Evolutionary conservation across 2,329 filamentous ascomycete species (phyloP).

Genomic region (Pestalotiopsis fici): DNA sequence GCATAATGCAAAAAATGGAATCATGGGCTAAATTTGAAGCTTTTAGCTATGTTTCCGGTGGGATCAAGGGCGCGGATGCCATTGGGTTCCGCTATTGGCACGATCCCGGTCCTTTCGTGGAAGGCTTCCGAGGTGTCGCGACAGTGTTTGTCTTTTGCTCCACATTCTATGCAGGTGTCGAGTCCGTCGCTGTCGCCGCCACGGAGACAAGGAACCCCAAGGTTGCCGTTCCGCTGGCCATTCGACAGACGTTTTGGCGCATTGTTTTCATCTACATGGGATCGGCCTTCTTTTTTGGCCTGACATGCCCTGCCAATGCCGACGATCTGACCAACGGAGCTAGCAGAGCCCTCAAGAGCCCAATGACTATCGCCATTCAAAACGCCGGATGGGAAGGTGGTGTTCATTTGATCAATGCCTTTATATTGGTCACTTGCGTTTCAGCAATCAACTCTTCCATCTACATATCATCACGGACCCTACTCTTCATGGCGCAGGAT

Average conservation of each 20-base stretch:
- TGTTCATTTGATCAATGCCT: conserved; percentile 76
- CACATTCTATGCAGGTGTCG: conserved; percentile 69
- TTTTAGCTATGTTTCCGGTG: conserved; percentile 63
- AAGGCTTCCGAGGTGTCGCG: conserved; percentile 68
- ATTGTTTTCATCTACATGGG: conserved; percentile 69
- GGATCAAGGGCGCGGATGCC: conserved; percentile 59
- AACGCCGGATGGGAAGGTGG: conserved; percentile 74
- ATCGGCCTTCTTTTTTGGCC: conserved; percentile 72
- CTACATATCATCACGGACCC: conserved; percentile 74
- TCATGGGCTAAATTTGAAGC: conserved; percentile 9
- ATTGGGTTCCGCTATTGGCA: conserved; percentile 74
- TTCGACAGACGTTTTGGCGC: conserved; percentile 62
- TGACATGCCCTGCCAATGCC: conserved; percentile 72
- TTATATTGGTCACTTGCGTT: conserved; percentile 73
- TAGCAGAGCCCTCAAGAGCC: conserved; percentile 67
- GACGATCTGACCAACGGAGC: conserved; percentile 60
- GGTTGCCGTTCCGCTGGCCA: conserved; percentile 56
- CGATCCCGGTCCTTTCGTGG: conserved; percentile 67
- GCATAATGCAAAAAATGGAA: not conserved
- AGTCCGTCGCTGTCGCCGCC: conserved; percentile 63
- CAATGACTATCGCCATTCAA: conserved; percentile 73
- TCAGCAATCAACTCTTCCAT: conserved; percentile 75
- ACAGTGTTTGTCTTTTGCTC: conserved; percentile 70
- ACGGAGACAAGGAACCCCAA: conserved; percentile 62
- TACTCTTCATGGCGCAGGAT: conserved; percentile 75